Conservation (phyloP, 257 asterid genomes). For the Pogostemon cablin region DNA sequence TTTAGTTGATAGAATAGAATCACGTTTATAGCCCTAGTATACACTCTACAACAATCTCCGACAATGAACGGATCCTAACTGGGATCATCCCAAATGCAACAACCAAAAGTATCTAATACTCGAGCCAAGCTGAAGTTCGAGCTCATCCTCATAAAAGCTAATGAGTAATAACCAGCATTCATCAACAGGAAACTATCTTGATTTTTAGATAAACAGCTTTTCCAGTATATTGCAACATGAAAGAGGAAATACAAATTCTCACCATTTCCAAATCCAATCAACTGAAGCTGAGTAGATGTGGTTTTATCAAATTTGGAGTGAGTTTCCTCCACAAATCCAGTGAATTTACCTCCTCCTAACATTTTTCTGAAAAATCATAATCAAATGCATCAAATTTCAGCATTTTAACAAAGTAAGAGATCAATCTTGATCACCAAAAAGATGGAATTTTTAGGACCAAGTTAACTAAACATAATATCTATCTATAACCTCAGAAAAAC, state of each 20-base stretch:
- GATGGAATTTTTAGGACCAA: conserved; percentile 8
- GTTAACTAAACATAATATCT: background rate
- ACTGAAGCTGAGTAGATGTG: conserved; percentile 53
- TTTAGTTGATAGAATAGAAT: background rate
- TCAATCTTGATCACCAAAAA: conserved; percentile 29
- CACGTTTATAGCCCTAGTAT: background rate
- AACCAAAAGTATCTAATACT: background rate
- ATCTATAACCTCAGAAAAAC: background rate
- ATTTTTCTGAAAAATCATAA: conserved; percentile 51
- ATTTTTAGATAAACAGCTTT: background rate
- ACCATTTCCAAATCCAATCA: conserved; percentile 58
- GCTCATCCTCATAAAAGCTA: background rate
- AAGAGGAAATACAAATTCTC: conserved; percentile 35
- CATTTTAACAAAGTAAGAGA: background rate
- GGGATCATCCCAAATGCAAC: background rate
- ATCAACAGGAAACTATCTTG: background rate
- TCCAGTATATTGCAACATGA: background rate
- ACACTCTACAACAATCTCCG: background rate
- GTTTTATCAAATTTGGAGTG: conserved; percentile 36
- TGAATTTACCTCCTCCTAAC: conserved; percentile 49
- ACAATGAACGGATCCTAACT: conserved; percentile 6
- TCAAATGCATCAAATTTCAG: conserved; percentile 36
- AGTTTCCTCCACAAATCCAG: conserved; percentile 43
- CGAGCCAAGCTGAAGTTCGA: background rate
- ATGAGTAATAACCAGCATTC: background rate